Conservation (phyloP, 2,329 filamentous ascomycete genomes). For the Hypoxylon sp. region DNA sequence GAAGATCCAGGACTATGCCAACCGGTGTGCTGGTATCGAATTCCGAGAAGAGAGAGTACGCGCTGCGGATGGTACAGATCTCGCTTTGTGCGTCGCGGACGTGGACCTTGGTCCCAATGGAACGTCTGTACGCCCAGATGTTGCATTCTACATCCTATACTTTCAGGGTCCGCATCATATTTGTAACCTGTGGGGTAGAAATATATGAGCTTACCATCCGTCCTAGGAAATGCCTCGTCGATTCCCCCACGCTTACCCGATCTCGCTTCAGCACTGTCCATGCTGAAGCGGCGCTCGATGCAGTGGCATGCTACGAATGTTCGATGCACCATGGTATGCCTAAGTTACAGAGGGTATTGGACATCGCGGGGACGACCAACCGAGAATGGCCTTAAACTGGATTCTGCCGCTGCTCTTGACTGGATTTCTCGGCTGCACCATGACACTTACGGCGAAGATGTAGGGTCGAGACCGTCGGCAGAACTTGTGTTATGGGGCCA, state of each 20-base stretch:
- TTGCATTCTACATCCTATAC: constrained; percentile 63
- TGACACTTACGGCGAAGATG: constrained; percentile 22
- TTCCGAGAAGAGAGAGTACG: constrained; percentile 72
- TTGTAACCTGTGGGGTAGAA: constrained; percentile 23
- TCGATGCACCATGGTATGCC: constrained; percentile 60
- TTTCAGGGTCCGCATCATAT: constrained; percentile 59
- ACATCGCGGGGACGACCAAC: constrained; percentile 75
- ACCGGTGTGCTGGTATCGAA: constrained; percentile 65
- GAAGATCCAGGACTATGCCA: constrained; percentile 69
- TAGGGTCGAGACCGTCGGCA: constrained; percentile 28
- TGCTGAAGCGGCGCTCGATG: constrained; percentile 52
- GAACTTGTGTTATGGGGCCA: constrained; percentile 76
- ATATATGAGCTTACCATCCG: constrained; percentile 35
- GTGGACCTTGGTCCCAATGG: constrained; percentile 42
- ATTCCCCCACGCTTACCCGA: constrained; percentile 65
- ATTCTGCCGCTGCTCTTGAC: constrained; percentile 69
- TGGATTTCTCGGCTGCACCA: constrained; percentile 64
- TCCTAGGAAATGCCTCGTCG: constrained; percentile 66
- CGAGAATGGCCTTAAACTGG: constrained; percentile 73
- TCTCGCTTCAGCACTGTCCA: constrained; percentile 61
- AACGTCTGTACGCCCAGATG: constrained; percentile 29
- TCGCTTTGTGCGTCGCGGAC: constrained; percentile 67
- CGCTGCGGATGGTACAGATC: constrained; percentile 70
- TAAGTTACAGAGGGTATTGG: constrained; percentile 80
- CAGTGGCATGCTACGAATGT: constrained; percentile 41